A percentile compares a stretch with the other conserved stretches of the same genome.
Conservation (phyloP, 2,329 filamentous ascomycete species). For the Cercospora brassicicola region DNA sequence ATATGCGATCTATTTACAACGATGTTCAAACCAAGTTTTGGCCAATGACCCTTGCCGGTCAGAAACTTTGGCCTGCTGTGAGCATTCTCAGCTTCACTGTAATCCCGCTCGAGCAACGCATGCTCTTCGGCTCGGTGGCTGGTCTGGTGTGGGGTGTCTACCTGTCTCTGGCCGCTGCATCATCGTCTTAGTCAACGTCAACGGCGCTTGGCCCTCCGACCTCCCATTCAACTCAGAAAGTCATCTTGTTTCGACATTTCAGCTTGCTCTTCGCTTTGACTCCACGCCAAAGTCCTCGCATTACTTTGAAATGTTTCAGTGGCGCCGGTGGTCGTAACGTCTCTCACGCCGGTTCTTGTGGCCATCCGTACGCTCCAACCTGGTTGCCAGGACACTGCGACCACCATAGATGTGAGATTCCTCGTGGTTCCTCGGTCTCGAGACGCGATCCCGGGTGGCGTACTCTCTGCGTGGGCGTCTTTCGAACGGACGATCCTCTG, state of each 20-base stretch:
- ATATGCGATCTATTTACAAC: constrained; percentile 18
- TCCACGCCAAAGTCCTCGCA: not conserved
- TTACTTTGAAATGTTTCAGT: not conserved
- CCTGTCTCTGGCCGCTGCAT: constrained; percentile 60
- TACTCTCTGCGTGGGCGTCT: not conserved
- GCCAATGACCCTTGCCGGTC: constrained; percentile 65
- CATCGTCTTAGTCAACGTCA: not conserved
- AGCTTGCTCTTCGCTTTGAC: not conserved
- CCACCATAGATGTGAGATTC: not conserved
- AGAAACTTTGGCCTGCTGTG: constrained; percentile 71
- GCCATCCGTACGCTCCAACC: not conserved
- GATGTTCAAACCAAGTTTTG: constrained; percentile 33
- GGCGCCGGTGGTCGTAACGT: not conserved
- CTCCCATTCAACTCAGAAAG: not conserved
- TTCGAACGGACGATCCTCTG: not conserved
- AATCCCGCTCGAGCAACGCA: constrained; percentile 68
- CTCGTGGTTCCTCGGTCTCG: not conserved
- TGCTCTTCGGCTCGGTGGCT: constrained; percentile 69
- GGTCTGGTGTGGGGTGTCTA: constrained; percentile 75
- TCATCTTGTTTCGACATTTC: not conserved
- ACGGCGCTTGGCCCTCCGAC: not conserved
- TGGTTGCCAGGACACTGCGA: not conserved
- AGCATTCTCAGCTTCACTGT: constrained; percentile 70
- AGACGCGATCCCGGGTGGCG: not conserved
- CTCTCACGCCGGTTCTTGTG: not conserved